Percentiles rank a stretch among this genome's conserved stretches.
Conservation (phyloP, 768 basidiomycete genomes). For the Cyathus striatus region DNA sequence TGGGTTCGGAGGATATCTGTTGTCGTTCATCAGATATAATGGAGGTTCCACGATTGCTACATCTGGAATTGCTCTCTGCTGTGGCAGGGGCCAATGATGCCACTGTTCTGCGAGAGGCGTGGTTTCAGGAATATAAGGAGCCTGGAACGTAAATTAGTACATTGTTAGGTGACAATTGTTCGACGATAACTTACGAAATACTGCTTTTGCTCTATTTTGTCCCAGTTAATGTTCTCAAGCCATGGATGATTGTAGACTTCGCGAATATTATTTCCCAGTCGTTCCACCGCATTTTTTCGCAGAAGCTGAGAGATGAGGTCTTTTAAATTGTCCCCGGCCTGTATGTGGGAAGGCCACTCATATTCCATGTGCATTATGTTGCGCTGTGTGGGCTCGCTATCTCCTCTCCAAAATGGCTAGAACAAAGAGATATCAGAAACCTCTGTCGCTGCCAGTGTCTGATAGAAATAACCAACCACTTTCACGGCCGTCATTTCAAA, state of each 20-base stretch:
- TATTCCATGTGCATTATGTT: background rate
- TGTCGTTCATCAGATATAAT: conserved; percentile 28
- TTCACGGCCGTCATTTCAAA: conserved; percentile 47
- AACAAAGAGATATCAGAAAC: too few relatives aligned
- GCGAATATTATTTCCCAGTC: conserved; percentile 30
- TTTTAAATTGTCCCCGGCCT: conserved; percentile 33
- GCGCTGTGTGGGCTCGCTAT: too few relatives aligned
- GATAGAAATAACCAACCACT: conserved; percentile 16
- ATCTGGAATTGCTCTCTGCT: conserved; percentile 29
- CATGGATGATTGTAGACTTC: conserved; percentile 39
- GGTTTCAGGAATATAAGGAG: conserved; percentile 32
- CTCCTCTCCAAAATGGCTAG: too few relatives aligned
- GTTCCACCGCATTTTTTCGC: conserved; percentile 22
- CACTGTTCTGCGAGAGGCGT: conserved; percentile 20
- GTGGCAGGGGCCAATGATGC: conserved; percentile 32
- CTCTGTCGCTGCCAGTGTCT: conserved; percentile 1
- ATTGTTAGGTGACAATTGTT: conserved; percentile 1
- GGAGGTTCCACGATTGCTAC: conserved; percentile 28
- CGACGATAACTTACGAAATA: conserved; percentile 35
- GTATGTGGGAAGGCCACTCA: conserved; percentile 30
- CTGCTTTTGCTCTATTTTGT: conserved; percentile 31
- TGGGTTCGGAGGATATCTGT: conserved; percentile 21
- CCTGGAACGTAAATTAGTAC: conserved; percentile 18
- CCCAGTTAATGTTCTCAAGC: conserved; percentile 43
- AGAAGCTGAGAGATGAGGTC: conserved; percentile 38